phyloP scores from a whole-genome alignment of 2,329 filamentous ascomycete genomes.

The Geosmithia morbida region DNA sequence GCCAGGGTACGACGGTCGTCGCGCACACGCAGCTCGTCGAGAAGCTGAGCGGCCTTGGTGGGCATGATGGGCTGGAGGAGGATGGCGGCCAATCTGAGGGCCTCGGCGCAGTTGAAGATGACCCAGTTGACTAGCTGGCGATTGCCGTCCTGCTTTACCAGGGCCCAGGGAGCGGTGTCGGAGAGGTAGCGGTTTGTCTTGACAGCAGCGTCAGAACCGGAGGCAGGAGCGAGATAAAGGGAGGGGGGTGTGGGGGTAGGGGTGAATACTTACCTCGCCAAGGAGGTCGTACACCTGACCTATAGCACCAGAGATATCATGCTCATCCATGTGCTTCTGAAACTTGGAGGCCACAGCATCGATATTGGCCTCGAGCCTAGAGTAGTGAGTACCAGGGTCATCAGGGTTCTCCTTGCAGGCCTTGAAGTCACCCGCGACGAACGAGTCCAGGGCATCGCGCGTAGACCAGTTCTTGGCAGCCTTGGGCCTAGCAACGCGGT shows the following conservation, averaged over 20 bases:
- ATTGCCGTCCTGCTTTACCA: constrained; percentile 19
- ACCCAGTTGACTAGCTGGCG: constrained; percentile 32
- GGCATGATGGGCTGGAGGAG: constrained; percentile 89
- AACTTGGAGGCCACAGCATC: constrained; percentile 13
- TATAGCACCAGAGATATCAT: constrained; percentile 52
- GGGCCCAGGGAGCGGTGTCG: constrained; percentile 52
- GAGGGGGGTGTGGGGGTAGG: background rate
- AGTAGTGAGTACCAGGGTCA: constrained; percentile 3
- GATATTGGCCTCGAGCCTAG: constrained; percentile 13
- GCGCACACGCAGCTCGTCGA: constrained; percentile 66
- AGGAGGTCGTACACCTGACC: constrained; percentile 48
- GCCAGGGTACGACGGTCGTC: constrained; percentile 45
- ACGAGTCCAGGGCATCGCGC: constrained; percentile 33
- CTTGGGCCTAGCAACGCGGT: constrained; percentile 53
- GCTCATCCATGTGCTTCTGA: constrained; percentile 41
- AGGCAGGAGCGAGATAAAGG: background rate
- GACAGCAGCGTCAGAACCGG: constrained; percentile 2
- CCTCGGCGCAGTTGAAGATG: constrained; percentile 61
- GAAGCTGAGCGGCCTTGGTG: constrained; percentile 51
- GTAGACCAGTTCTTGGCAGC: constrained; percentile 45
- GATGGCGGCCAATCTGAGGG: constrained; percentile 66
- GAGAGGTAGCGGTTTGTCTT: constrained; percentile 36
- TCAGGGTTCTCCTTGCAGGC: background rate
- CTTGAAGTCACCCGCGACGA: constrained; percentile 11
- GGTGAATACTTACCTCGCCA: constrained; percentile 30